phyloP scores from a whole-genome alignment of 805 yeast genomes.

The Suhomyces vadensis region DNA sequence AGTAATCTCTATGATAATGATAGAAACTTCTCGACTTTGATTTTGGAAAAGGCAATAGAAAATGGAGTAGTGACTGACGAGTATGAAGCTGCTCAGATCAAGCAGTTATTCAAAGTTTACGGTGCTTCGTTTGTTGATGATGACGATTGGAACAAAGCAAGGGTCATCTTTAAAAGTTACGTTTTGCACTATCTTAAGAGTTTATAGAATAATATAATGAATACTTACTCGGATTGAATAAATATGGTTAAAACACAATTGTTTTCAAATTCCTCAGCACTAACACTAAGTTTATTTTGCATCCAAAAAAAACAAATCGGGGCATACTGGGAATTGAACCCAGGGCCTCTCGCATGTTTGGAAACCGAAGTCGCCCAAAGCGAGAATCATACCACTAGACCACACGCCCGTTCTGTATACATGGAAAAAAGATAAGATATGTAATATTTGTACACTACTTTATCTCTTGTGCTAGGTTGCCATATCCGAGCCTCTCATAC shows the following conservation, averaged over 20 bases:
- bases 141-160: slow-evolving; percentile 36
- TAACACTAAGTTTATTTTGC: too few relatives aligned
- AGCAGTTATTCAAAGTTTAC: slow-evolving; percentile 45
- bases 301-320: slow-evolving; percentile 17
- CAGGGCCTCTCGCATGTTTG: slow-evolving; percentile 35
- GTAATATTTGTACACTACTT: too few relatives aligned
- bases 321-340: slow-evolving; percentile 37
- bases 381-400: slow-evolving; percentile 29
- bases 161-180: slow-evolving; percentile 31
- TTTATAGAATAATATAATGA: neutral
- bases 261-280: too few relatives aligned
- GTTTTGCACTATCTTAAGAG: slow-evolving; percentile 11
- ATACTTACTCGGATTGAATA: too few relatives aligned
- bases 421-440: too few relatives aligned
- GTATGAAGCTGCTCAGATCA: slow-evolving; percentile 41
- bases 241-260: too few relatives aligned
- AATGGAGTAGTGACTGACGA: slow-evolving; percentile 40
- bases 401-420: slow-evolving; percentile 17
- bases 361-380: slow-evolving; percentile 18
- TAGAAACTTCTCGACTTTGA: slow-evolving; percentile 53
- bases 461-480: too few relatives aligned
- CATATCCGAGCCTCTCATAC: too few relatives aligned
- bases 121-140: slow-evolving; percentile 51
- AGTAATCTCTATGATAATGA: slow-evolving; percentile 47
- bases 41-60: slow-evolving; percentile 48